Evolutionary conservation across 2,329 filamentous ascomycete genomes (phyloP).

Genomic region (Penicillium aurantiogriseum): DNA sequence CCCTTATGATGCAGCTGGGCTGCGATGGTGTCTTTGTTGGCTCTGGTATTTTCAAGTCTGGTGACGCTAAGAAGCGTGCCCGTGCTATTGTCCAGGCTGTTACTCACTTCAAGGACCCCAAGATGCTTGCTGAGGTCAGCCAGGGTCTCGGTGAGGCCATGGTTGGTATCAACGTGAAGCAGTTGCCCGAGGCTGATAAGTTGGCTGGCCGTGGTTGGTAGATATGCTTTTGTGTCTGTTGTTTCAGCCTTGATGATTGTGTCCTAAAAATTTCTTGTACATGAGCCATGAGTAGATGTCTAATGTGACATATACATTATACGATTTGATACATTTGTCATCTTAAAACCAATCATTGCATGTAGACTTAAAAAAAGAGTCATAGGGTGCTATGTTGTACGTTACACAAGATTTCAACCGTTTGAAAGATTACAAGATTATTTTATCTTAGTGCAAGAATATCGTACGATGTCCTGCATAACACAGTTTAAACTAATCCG

Average conservation of each 20-base stretch:
- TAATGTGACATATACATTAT: conserved; percentile 13
- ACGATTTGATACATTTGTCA: not conserved
- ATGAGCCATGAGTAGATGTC: conserved; percentile 23
- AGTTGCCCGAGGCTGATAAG: conserved; percentile 76
- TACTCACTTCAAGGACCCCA: conserved; percentile 82
- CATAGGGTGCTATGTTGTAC: too few species aligned
- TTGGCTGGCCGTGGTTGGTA: conserved; percentile 85
- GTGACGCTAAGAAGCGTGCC: conserved; percentile 83
- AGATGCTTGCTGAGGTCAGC: conserved; percentile 82
- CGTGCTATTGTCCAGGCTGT: conserved; percentile 93
- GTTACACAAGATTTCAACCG: too few species aligned
- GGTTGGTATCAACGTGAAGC: conserved; percentile 87
- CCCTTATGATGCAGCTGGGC: conserved; percentile 98
- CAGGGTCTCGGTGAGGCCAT: conserved; percentile 93
- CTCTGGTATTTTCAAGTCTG: conserved; percentile 95
- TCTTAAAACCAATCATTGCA: not conserved
- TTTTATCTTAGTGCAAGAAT: too few species aligned
- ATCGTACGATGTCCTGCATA: too few species aligned
- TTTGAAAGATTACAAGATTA: too few species aligned
- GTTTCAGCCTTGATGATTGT: conserved; percentile 10
- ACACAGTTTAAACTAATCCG: too few species aligned
- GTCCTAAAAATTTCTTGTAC: conserved; percentile 18
- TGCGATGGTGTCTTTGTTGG: conserved; percentile 98
- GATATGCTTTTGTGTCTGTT: conserved; percentile 7
- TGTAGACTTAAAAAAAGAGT: too few species aligned